phyloP scores from a whole-genome alignment of 805 yeast species.

The Isabelozyma rhagii region DNA sequence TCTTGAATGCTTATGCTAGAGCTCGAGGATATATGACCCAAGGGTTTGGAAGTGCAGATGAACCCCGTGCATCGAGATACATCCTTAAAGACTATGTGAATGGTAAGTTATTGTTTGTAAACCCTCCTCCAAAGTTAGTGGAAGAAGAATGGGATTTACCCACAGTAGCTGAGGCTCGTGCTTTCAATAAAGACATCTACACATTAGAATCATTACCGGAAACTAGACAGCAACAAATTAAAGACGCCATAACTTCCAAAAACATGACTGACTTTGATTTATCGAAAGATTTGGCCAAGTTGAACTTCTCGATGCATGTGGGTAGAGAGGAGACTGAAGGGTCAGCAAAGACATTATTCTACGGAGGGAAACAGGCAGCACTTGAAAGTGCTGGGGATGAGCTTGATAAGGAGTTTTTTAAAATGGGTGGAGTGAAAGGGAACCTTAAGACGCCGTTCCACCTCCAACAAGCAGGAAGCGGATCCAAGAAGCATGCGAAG shows the following conservation, averaged over 20 bases:
- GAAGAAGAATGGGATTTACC: constrained; percentile 59
- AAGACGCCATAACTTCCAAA: constrained; percentile 58
- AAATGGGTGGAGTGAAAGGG: constrained; percentile 62
- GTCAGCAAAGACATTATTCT: constrained; percentile 48
- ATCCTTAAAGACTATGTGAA: constrained; percentile 91
- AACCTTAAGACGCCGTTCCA: constrained; percentile 74
- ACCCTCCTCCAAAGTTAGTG: constrained; percentile 78
- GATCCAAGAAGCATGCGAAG: constrained; percentile 64
- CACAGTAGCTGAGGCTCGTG: constrained; percentile 35
- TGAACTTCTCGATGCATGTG: constrained; percentile 79
- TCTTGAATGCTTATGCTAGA: constrained; percentile 88
- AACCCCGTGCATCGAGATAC: constrained; percentile 89
- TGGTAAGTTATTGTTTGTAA: constrained; percentile 80
- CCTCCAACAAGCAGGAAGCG: constrained; percentile 29
- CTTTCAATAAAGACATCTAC: constrained; percentile 75
- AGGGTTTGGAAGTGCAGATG: constrained; percentile 96
- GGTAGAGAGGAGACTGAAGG: constrained; percentile 21
- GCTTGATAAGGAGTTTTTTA: constrained; percentile 82
- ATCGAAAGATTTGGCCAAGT: constrained; percentile 62
- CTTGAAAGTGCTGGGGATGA: constrained; percentile 76
- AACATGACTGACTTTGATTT: constrained; percentile 62
- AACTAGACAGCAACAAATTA: constrained; percentile 67
- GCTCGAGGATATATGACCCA: constrained; percentile 98
- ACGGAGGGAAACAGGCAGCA: constrained; percentile 84
- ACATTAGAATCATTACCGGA: constrained; percentile 64